Conservation (phyloP, 495 filamentous ascomycete species). For the Aspergillus sparsus region DNA sequence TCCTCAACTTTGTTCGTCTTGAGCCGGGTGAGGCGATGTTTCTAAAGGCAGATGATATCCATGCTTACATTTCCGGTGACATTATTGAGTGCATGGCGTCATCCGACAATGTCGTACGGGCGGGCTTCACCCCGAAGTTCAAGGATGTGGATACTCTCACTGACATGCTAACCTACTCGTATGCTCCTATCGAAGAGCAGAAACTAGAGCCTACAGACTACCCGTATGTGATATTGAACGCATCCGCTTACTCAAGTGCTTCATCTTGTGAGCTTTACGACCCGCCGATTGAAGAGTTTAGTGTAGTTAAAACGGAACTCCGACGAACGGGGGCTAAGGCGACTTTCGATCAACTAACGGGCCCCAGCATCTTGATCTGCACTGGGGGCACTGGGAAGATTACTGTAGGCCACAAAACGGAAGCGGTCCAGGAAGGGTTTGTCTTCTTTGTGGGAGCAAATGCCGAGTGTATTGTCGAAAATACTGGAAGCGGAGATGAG, state of each 20-base stretch:
- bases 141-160: slow-evolving; percentile 94
- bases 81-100: slow-evolving; percentile 99
- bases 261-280: slow-evolving; percentile 78
- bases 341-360: slow-evolving; percentile 81
- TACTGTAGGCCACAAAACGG: slow-evolving; percentile 72
- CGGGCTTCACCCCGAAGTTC: slow-evolving; percentile 97
- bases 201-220: slow-evolving; percentile 87
- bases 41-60: slow-evolving; percentile 92
- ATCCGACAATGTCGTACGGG: slow-evolving; percentile 95
- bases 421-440: slow-evolving; percentile 74
- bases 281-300: slow-evolving; percentile 96
- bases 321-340: slow-evolving; percentile 71
- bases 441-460: slow-evolving; percentile 94
- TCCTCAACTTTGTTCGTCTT: slow-evolving; percentile 80
- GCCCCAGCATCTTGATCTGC: slow-evolving; percentile 90
- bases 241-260: slow-evolving; percentile 70
- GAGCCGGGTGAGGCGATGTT: slow-evolving; percentile 92
- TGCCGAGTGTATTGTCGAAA: slow-evolving; percentile 79
- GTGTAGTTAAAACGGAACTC: slow-evolving; percentile 79
- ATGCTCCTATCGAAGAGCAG: slow-evolving; percentile 89
- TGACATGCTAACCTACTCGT: slow-evolving; percentile 89
- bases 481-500: slow-evolving; percentile 47
- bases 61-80: slow-evolving; percentile 93
- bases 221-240: slow-evolving; percentile 77
- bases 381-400: slow-evolving; percentile 80